These are phyloP conservation scores for Diaporthe batatas DNA, from an alignment of 2,329 filamentous ascomycete genomes.

Conservation along the genomic window DNA sequence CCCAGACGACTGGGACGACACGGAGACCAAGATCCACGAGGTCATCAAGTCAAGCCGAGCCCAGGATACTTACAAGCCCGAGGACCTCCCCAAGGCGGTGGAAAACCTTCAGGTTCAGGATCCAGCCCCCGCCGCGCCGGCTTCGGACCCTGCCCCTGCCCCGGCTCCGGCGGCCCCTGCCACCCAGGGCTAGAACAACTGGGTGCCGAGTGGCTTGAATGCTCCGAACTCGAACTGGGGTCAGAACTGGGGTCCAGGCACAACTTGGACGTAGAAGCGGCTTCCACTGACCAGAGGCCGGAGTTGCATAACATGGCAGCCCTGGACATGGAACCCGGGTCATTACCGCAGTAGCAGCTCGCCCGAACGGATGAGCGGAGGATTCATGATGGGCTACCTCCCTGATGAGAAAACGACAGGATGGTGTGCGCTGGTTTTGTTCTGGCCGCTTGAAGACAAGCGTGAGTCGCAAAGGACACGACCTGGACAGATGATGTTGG, in stretches of 20 bases:
- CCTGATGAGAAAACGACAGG: background rate
- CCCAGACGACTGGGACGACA: constrained; percentile 90
- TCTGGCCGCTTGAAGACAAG: constrained; percentile 14
- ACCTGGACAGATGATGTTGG: constrained; percentile 6
- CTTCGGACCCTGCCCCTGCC: constrained; percentile 21
- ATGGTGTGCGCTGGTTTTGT: constrained; percentile 2
- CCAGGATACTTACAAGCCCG: constrained; percentile 65
- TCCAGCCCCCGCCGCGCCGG: constrained; percentile 4
- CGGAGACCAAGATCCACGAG: constrained; percentile 84
- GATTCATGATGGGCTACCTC: background rate
- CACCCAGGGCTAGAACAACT: constrained; percentile 37
- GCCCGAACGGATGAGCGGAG: background rate
- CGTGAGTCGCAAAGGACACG: background rate
- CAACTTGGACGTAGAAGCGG: background rate
- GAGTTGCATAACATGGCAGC: background rate
- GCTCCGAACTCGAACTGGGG: background rate
- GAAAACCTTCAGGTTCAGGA: constrained; percentile 32
- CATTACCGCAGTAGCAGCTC: background rate
- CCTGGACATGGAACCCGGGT: background rate
- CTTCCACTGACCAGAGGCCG: background rate
- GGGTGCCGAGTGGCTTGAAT: constrained; percentile 29
- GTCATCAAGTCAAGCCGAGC: constrained; percentile 81
- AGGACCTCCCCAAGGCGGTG: constrained; percentile 39
- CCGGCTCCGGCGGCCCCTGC: constrained; percentile 21
- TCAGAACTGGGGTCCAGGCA: background rate